Evolutionary conservation across 768 basidiomycete genomes (phyloP).

Genomic region (Nevesoporus exiguus): DNA sequence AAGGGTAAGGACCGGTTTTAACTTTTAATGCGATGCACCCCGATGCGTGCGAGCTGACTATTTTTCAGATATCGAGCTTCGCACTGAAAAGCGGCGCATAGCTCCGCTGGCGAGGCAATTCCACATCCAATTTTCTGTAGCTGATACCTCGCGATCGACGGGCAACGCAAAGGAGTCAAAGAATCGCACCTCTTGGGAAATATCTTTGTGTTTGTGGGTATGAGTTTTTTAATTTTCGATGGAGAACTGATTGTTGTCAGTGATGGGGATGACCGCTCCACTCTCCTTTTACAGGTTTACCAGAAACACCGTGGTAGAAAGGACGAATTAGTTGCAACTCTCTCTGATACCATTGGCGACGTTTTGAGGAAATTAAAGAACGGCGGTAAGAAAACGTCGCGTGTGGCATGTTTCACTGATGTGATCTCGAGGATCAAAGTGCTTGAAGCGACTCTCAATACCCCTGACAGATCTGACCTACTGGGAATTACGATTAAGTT

Average conservation of each 20-base stretch:
- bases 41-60: too few relatives aligned
- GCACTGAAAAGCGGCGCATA: not conserved
- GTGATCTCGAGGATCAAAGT: not conserved
- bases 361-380: not conserved
- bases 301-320: not conserved
- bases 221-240: not conserved
- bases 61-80: slow-evolving; percentile 7
- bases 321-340: not conserved
- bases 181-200: not conserved
- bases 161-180: not conserved
- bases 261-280: not conserved
- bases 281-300: not conserved
- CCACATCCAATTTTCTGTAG: not conserved
- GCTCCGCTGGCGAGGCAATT: not conserved
- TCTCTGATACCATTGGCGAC: not conserved
- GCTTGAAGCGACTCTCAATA: not conserved
- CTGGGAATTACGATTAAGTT: not conserved
- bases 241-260: not conserved
- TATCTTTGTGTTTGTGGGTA: not conserved
- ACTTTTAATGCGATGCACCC: not conserved
- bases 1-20: too few relatives aligned
- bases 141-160: not conserved
- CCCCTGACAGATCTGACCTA: not conserved
- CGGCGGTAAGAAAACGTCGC: not conserved
- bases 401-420: not conserved